These are phyloP conservation scores for Daldinia grandis DNA, from an alignment of 495 filamentous ascomycete genomes.

Conservation along the genomic window DNA sequence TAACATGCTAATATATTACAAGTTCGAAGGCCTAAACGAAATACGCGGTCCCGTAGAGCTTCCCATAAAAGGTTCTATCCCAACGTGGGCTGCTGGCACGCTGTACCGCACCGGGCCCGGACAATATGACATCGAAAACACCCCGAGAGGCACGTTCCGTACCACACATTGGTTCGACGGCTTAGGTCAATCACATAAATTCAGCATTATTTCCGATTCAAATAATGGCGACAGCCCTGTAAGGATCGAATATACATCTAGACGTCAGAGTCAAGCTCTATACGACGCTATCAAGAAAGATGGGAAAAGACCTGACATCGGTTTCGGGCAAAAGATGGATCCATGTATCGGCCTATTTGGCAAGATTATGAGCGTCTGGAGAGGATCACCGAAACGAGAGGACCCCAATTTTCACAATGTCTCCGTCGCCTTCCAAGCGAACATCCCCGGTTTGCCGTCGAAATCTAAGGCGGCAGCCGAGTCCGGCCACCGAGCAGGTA, in stretches of 20 bases:
- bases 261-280: conserved; percentile 65
- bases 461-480: conserved; percentile 21
- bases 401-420: conserved; percentile 59
- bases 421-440: conserved; percentile 67
- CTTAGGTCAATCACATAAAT: conserved; percentile 77
- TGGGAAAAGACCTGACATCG: conserved; percentile 56
- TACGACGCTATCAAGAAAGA: conserved; percentile 62
- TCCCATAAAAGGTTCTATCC: conserved; percentile 52
- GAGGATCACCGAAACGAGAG: conserved; percentile 14
- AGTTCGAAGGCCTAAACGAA: conserved; percentile 58
- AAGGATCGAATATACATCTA: conserved; percentile 75
- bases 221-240: conserved; percentile 37
- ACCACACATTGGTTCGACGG: conserved; percentile 82
- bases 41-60: conserved; percentile 55
- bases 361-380: conserved; percentile 69
- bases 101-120: conserved; percentile 80
- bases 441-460: conserved; percentile 60
- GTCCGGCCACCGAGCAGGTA: conserved; percentile 43
- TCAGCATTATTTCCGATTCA: conserved; percentile 63
- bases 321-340: conserved; percentile 71
- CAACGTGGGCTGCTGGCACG: conserved; percentile 60
- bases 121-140: conserved; percentile 62
- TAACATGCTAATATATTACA: conserved; percentile 28
- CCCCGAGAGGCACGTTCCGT: conserved; percentile 62
- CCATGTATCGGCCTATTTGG: conserved; percentile 73